phyloP scores from a whole-genome alignment of 2,329 filamentous ascomycete genomes.

The Colletotrichum magnum region DNA sequence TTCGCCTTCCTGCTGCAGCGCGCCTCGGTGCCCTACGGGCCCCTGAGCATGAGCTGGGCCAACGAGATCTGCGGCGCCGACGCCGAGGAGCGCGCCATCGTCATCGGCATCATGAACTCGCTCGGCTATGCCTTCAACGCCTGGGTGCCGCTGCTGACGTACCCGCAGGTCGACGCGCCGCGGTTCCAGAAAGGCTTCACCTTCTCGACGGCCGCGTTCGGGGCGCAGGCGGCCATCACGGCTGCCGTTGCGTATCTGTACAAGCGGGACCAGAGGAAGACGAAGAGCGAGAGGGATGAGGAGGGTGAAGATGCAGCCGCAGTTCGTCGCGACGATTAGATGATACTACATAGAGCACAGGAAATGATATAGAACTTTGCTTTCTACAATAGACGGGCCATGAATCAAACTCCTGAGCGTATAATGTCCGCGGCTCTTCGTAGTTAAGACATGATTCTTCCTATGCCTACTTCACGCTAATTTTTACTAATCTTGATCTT shows the following conservation, averaged over 20 bases:
- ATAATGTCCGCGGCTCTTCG: no score
- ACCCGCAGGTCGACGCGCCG: conserved; percentile 60
- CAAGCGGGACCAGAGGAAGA: conserved; percentile 27
- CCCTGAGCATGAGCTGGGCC: conserved; percentile 37
- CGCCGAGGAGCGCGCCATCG: conserved; percentile 35
- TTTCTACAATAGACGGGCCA: no score
- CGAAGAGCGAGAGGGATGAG: conserved; percentile 11
- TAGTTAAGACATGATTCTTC: no score
- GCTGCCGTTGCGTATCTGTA: conserved; percentile 25
- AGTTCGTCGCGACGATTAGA: background rate
- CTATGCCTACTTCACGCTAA: no score
- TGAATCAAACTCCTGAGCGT: no score
- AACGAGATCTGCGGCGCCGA: conserved; percentile 38
- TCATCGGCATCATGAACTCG: conserved; percentile 38
- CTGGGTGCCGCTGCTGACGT: conserved; percentile 68
- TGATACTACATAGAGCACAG: background rate
- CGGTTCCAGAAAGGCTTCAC: conserved; percentile 59
- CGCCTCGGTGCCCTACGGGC: conserved; percentile 31
- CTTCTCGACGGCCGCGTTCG: conserved; percentile 45
- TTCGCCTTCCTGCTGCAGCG: conserved; percentile 61
- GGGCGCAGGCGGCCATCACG: conserved; percentile 23
- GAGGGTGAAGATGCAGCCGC: background rate
- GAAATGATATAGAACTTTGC: no score
- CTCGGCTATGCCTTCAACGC: conserved; percentile 63
- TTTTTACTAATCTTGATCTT: no score